A percentile compares a stretch with the other conserved stretches of the same genome.
Evolutionary conservation across 208 protist genomes (phyloP).

Genomic region (Trypanosomatidae sp.): DNA sequence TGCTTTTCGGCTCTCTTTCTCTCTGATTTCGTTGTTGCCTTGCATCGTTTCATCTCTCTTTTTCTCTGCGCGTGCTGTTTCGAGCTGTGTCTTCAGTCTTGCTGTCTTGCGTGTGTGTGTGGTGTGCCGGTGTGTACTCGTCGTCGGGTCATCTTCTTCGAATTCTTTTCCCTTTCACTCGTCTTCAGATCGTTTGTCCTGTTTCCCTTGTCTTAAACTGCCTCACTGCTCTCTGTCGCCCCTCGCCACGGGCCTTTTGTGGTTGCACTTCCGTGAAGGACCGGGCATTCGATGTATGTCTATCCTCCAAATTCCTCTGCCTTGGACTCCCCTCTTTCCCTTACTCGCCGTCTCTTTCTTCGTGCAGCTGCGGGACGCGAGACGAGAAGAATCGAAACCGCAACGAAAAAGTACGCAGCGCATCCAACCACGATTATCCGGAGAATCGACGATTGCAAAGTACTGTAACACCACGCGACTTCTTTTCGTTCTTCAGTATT

Average conservation of each 20-base stretch:
- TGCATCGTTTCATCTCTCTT: neutral
- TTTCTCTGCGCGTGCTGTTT: neutral
- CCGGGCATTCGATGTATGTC: neutral
- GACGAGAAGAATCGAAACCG: neutral
- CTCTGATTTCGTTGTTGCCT: neutral
- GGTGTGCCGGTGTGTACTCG: neutral
- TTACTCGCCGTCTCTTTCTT: neutral
- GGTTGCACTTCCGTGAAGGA: neutral
- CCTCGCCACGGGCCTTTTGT: neutral
- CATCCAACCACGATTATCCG: neutral
- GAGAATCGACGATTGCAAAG: neutral
- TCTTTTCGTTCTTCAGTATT: neutral
- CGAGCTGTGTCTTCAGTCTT: neutral
- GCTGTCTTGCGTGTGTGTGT: neutral
- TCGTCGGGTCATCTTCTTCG: neutral
- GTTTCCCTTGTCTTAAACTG: neutral
- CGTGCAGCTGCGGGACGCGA: neutral
- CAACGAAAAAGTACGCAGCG: neutral
- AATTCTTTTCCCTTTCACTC: neutral
- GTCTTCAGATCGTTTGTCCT: neutral
- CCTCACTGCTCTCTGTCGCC: neutral
- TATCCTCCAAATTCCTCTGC: neutral
- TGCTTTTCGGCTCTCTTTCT: neutral
- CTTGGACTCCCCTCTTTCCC: neutral
- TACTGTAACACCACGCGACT: neutral